Conservation (phyloP, 371 early-diverging fungal species). For the Mucor saturninus region DNA sequence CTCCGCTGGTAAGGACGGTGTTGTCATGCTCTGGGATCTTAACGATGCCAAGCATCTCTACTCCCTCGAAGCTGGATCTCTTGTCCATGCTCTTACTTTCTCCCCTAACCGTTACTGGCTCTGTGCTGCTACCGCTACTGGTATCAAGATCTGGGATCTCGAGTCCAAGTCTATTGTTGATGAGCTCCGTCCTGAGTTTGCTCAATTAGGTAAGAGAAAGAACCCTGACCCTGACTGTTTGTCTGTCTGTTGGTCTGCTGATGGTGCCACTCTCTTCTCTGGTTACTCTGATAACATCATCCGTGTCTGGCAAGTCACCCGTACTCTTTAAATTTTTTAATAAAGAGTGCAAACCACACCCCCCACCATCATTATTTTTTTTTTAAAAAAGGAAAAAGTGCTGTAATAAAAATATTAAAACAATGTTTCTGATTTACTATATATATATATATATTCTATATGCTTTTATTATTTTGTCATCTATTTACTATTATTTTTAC, state of each 20-base stretch:
- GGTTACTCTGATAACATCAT: constrained; percentile 97
- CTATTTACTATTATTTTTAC: constrained; percentile 29
- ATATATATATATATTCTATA: no score
- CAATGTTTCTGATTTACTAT: neutral
- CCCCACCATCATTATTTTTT: no score
- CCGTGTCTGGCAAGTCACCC: constrained; percentile 93
- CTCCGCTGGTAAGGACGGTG: constrained; percentile 99
- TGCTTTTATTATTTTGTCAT: no score
- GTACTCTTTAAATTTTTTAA: constrained; percentile 34
- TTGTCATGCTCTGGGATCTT: constrained; percentile 99
- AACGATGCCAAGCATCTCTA: constrained; percentile 99
- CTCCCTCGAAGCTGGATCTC: constrained; percentile 95
- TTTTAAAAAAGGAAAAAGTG: no score
- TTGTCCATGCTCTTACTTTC: constrained; percentile 97
- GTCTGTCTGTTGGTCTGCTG: constrained; percentile 97
- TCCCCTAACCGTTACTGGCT: constrained; percentile 99
- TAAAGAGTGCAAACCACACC: no score
- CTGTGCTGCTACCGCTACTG: constrained; percentile 95
- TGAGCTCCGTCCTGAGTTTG: constrained; percentile 93
- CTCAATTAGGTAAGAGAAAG: constrained; percentile 73
- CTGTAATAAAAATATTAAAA: no score
- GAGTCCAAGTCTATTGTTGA: constrained; percentile 96
- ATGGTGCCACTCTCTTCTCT: constrained; percentile 97
- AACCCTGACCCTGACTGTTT: constrained; percentile 83
- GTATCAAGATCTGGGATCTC: constrained; percentile 99